Conservation (phyloP, 2,329 filamentous ascomycete species). For the Colletotrichum eremochloae region DNA sequence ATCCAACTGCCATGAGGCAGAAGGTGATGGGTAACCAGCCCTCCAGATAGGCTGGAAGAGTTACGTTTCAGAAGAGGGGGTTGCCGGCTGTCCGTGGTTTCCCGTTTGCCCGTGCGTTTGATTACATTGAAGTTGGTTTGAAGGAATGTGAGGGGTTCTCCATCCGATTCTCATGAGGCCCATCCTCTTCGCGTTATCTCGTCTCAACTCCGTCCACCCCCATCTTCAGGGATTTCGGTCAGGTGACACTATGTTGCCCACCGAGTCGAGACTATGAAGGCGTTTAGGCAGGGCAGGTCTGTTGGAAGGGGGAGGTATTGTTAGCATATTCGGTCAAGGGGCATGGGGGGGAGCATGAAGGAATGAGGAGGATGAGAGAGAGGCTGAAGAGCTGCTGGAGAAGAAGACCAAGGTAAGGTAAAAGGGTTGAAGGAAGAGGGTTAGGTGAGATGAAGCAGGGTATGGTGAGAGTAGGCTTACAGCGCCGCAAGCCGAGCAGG, state of each 20-base stretch:
- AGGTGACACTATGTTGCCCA: not conserved
- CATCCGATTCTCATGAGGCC: conserved; percentile 11
- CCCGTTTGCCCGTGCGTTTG: conserved; percentile 21
- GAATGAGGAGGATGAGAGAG: not conserved
- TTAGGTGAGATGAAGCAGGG: not conserved
- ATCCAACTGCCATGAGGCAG: not conserved
- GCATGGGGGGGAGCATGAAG: not conserved
- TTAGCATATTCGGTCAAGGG: conserved; percentile 2
- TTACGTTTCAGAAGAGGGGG: conserved; percentile 26
- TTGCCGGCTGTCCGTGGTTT: conserved; percentile 16
- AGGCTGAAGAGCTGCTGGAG: not conserved
- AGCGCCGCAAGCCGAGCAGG: conserved; percentile 68
- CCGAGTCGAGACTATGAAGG: not conserved
- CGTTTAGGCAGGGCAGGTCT: conserved; percentile 52
- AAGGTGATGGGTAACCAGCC: not conserved
- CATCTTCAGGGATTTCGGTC: not conserved
- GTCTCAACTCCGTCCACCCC: not conserved
- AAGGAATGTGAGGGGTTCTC: conserved; percentile 31
- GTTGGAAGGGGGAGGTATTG: conserved; percentile 3
- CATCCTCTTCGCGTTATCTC: not conserved
- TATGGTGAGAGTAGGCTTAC: conserved; percentile 57
- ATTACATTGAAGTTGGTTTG: conserved; percentile 12
- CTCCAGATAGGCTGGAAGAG: conserved; percentile 13
- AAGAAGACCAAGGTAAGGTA: not conserved
- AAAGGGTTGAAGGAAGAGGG: conserved; percentile 2